Conservation (phyloP, 1,284 basidiomycete species). For the Microbotryum scabiosae region DNA sequence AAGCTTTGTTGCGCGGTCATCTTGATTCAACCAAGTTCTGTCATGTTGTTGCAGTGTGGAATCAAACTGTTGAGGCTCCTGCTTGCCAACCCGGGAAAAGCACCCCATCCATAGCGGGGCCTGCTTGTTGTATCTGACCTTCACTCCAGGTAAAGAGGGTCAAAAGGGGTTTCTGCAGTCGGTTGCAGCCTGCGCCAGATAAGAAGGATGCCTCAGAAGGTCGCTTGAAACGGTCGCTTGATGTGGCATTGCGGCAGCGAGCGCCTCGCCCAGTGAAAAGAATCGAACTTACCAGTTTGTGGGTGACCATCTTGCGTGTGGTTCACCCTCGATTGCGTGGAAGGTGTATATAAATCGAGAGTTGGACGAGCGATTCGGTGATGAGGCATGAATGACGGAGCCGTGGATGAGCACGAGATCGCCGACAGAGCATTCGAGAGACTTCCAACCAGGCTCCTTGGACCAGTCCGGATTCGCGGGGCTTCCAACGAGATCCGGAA, state of each 20-base stretch:
- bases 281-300: slow-evolving; percentile 51
- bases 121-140: too few relatives aligned
- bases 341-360: slow-evolving; percentile 86
- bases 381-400: slow-evolving; percentile 68
- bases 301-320: slow-evolving; percentile 50
- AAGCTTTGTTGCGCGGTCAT: too few relatives aligned
- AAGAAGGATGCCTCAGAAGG: too few relatives aligned
- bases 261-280: too few relatives aligned
- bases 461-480: not conserved
- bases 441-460: not conserved
- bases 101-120: too few relatives aligned
- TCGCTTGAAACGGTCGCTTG: too few relatives aligned
- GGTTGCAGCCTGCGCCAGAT: slow-evolving; percentile 61
- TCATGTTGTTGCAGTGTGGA: too few relatives aligned
- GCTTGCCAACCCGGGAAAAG: too few relatives aligned
- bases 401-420: slow-evolving; percentile 79
- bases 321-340: slow-evolving; percentile 54
- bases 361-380: slow-evolving; percentile 59
- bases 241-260: too few relatives aligned
- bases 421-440: slow-evolving; percentile 45
- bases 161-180: slow-evolving; percentile 68
- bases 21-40: too few relatives aligned
- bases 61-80: too few relatives aligned
- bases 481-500: slow-evolving; percentile 40
- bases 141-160: too few relatives aligned